phyloP scores from a whole-genome alignment of 2,329 filamentous ascomycete species.

The Stagonosporopsis rhizophila region DNA sequence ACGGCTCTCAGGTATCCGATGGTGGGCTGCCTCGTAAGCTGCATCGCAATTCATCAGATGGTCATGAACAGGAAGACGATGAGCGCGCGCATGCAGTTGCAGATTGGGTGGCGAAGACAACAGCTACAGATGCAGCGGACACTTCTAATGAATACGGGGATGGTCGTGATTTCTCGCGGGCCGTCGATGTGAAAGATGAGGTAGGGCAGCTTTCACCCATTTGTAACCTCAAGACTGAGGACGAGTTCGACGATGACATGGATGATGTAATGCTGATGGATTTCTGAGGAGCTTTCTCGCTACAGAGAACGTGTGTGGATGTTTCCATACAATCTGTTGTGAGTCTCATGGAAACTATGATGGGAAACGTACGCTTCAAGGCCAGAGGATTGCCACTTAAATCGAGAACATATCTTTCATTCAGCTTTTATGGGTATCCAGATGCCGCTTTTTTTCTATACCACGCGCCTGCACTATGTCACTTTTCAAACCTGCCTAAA shows the following conservation, averaged over 20 bases:
- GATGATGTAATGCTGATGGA: conserved; percentile 41
- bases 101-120: neutral
- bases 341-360: neutral
- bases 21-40: neutral
- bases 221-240: conserved; percentile 1
- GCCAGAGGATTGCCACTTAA: neutral
- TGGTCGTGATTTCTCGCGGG: neutral
- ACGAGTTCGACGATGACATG: conserved; percentile 13
- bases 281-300: conserved; percentile 3
- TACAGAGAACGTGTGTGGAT: neutral
- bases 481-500: conserved; percentile 60
- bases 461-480: neutral
- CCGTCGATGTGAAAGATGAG: neutral
- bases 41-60: neutral
- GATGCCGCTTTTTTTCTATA: conserved; percentile 2
- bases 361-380: neutral
- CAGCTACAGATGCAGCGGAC: neutral
- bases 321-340: neutral
- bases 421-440: conserved; percentile 3
- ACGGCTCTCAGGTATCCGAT: neutral
- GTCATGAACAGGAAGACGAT: neutral
- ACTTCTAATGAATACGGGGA: neutral
- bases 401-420: neutral
- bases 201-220: neutral
- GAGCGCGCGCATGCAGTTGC: neutral